Percentiles rank a stretch among this genome's conserved stretches.
These are phyloP conservation scores for Atalantia buxifolia DNA, from an alignment of 345 rosid species.

Conservation along the genomic window DNA sequence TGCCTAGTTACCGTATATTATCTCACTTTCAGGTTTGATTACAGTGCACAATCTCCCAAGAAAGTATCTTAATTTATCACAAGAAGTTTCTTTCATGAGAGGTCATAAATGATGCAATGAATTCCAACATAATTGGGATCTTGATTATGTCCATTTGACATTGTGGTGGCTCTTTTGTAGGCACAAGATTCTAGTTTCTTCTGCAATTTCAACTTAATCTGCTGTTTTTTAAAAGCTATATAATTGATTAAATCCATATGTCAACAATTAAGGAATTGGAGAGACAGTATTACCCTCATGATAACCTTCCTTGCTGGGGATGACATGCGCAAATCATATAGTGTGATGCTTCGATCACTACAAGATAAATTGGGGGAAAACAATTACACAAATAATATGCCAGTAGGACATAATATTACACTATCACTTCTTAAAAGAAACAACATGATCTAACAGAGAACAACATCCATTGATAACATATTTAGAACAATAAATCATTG, in stretches of 20 bases:
- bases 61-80: neutral
- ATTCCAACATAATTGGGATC: neutral
- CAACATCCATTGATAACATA: neutral
- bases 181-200: neutral
- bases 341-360: constrained; percentile 75
- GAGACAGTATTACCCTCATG: constrained; percentile 61
- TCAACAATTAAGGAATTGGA: neutral
- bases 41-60: neutral
- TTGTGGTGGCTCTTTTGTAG: neutral
- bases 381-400: neutral
- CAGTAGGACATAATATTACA: neutral
- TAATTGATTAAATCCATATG: neutral
- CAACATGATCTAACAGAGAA: neutral
- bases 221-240: neutral
- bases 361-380: constrained; percentile 14
- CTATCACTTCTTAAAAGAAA: constrained; percentile 1
- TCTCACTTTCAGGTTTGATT: neutral
- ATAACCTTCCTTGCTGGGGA: constrained; percentile 73
- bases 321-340: constrained; percentile 84
- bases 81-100: neutral
- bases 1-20: neutral
- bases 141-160: neutral
- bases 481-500: neutral
- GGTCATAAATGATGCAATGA: neutral
- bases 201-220: neutral